A percentile compares a stretch with the other conserved stretches of the same genome.
Conservation (phyloP, 2,329 filamentous ascomycete species). For the Didymella pomorum region DNA sequence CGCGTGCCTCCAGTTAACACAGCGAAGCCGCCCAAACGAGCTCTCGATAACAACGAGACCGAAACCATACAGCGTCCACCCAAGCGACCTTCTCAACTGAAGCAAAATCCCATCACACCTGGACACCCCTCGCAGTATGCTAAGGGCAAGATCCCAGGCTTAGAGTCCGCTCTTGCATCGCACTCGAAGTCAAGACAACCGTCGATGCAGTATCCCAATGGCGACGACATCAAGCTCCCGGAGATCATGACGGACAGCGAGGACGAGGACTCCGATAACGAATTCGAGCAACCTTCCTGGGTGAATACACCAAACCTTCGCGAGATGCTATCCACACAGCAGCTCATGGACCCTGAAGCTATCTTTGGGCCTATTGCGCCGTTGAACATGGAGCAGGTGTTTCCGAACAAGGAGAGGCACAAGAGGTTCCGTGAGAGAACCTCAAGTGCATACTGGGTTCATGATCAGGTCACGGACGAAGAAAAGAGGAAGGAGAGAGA, state of each 20-base stretch:
- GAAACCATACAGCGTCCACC: slow-evolving; percentile 60
- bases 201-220: slow-evolving; percentile 83
- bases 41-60: slow-evolving; percentile 77
- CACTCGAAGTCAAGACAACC: slow-evolving; percentile 58
- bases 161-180: slow-evolving; percentile 64
- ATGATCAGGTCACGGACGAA: slow-evolving; percentile 85
- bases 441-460: slow-evolving; percentile 92
- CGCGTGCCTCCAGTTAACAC: slow-evolving; percentile 65
- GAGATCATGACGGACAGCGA: slow-evolving; percentile 97
- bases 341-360: slow-evolving; percentile 80
- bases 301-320: slow-evolving; percentile 86
- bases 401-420: slow-evolving; percentile 76
- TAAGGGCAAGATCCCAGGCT: slow-evolving; percentile 89
- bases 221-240: slow-evolving; percentile 88
- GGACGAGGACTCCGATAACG: slow-evolving; percentile 75
- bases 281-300: slow-evolving; percentile 79
- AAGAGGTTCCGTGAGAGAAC: slow-evolving; percentile 90
- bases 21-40: slow-evolving; percentile 75
- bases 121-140: slow-evolving; percentile 74
- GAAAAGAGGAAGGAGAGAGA: slow-evolving; percentile 83
- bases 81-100: slow-evolving; percentile 54
- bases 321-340: slow-evolving; percentile 78
- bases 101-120: slow-evolving; percentile 56
- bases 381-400: slow-evolving; percentile 95
- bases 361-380: slow-evolving; percentile 91